Base-by-base conservation (phyloP, 768 basidiomycete species). In the Chlorophyllum brunneum region DNA sequence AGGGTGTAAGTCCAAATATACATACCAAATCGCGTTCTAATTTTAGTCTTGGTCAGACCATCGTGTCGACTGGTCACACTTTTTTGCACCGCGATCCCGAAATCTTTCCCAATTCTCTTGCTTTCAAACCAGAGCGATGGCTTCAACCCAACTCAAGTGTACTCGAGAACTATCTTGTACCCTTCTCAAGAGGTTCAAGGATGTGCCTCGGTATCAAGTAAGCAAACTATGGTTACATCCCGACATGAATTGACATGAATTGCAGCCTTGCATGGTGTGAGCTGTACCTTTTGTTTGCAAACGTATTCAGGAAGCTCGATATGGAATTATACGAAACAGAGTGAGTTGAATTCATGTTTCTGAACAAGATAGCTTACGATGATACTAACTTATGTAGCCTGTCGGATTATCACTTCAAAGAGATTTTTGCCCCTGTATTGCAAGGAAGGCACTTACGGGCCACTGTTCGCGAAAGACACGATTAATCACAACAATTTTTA, bases 141-240 rank as follows among this genome's bases (percentile, higher is more conserved):
- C 62, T 76, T 3, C 60, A 64, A 22, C 56, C 63, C 6, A 56
- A 69, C 37, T 64, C 68, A 5, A 58, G 60, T 11, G 61, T 67
- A 13, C 66, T 76, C 22, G 73, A 75, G 18, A 65, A 65, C 18
- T 69, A 72, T 51, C 62, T 77, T 8, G 72, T 74, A 5, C 58
- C 70, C 10, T 76, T 78, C 55, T 72, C 71, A 24, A 74, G 70
- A 57, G 76, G 75, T 0, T 72, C 74, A 6, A 59, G 76, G 23
- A 70, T 68, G 43, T 78, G 76, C 51, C 48, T 76, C 5, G 75
- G 74, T 8, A 67, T 75, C 16, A 75, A 75, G 72, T 76, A 42
- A 26, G 72, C 10, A n/a, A n/a, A n/a, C n/a, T n/a, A n/a, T n/a
- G n/a, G n/a, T n/a, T n/a, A n/a, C n/a, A n/a, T n/a, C n/a, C n/a